Evolutionary conservation across 768 basidiomycete species (phyloP).

Genomic region (Amyloporia xantha): DNA sequence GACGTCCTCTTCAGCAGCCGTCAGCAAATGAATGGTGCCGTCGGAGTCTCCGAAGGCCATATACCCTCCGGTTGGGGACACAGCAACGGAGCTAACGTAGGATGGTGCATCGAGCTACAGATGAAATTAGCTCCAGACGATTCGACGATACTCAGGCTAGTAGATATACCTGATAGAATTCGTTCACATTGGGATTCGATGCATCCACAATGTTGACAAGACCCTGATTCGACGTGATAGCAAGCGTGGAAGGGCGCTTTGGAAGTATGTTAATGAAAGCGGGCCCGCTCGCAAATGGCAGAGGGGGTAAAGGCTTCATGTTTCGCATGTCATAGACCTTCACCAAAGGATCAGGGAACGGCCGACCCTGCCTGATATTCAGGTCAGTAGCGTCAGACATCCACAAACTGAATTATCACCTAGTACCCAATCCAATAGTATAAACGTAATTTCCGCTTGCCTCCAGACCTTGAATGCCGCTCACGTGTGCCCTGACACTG

Average conservation of each 20-base stretch:
- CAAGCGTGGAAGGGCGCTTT: slow-evolving; percentile 64
- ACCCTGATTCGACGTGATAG: slow-evolving; percentile 74
- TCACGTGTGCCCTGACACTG: slow-evolving; percentile 66
- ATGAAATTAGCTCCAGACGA: not conserved
- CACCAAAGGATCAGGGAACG: slow-evolving; percentile 85
- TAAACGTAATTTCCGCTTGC: slow-evolving; percentile 73
- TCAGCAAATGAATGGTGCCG: slow-evolving; percentile 75
- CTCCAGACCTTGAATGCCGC: slow-evolving; percentile 79
- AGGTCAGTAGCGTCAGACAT: not conserved
- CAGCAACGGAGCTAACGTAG: slow-evolving; percentile 70
- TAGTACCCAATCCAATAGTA: slow-evolving; percentile 82
- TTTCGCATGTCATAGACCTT: slow-evolving; percentile 89
- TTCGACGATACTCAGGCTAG: not conserved
- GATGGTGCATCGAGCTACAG: slow-evolving; percentile 61
- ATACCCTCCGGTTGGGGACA: slow-evolving; percentile 86
- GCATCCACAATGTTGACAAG: slow-evolving; percentile 83
- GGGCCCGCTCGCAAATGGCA: slow-evolving; percentile 83
- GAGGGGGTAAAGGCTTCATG: slow-evolving; percentile 74
- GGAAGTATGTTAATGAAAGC: slow-evolving; percentile 81
- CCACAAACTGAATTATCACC: slow-evolving; percentile 37
- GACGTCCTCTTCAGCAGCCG: slow-evolving; percentile 59
- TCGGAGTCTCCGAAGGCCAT: slow-evolving; percentile 89
- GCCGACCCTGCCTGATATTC: slow-evolving; percentile 66
- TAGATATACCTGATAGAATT: slow-evolving; percentile 72
- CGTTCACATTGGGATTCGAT: slow-evolving; percentile 57